Evolutionary conservation across 2,329 filamentous ascomycete species (phyloP).

Genomic region (Fusarium palustre): DNA sequence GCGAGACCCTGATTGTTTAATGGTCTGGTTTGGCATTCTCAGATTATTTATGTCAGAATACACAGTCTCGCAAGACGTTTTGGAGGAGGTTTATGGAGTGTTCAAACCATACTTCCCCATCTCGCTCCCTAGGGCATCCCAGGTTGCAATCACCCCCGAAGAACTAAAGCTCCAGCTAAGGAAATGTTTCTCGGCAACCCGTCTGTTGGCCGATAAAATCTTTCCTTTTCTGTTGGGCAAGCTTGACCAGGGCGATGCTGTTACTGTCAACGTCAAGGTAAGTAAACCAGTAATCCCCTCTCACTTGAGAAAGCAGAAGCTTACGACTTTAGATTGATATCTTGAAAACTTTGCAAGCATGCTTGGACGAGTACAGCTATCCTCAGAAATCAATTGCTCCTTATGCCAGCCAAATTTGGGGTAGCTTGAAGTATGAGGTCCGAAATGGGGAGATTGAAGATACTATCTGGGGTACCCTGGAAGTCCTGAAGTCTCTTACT

Average conservation of each 20-base stretch:
- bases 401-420: conserved; percentile 65
- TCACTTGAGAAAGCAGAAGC: not conserved
- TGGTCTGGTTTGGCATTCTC: conserved; percentile 68
- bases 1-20: conserved; percentile 67
- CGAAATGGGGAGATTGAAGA: conserved; percentile 70
- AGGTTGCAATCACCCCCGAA: conserved; percentile 66
- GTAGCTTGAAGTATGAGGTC: conserved; percentile 72
- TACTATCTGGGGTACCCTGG: conserved; percentile 66
- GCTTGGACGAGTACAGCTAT: conserved; percentile 62
- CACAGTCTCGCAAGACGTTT: conserved; percentile 58
- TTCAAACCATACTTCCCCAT: conserved; percentile 73
- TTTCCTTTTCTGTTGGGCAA: conserved; percentile 68
- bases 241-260: conserved; percentile 68
- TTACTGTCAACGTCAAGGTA: conserved; percentile 69
- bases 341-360: conserved; percentile 66
- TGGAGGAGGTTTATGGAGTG: conserved; percentile 63
- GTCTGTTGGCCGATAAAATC: conserved; percentile 58
- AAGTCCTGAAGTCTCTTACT: conserved; percentile 64
- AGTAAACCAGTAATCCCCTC: not conserved
- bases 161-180: conserved; percentile 66
- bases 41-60: conserved; percentile 60
- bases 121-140: conserved; percentile 63
- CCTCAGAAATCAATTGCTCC: conserved; percentile 61
- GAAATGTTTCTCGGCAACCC: conserved; percentile 64
- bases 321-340: conserved; percentile 61